Evolutionary conservation across 176 grass and related monocot genomes (phyloP).

Genomic region (Paspalum vaginatum): DNA sequence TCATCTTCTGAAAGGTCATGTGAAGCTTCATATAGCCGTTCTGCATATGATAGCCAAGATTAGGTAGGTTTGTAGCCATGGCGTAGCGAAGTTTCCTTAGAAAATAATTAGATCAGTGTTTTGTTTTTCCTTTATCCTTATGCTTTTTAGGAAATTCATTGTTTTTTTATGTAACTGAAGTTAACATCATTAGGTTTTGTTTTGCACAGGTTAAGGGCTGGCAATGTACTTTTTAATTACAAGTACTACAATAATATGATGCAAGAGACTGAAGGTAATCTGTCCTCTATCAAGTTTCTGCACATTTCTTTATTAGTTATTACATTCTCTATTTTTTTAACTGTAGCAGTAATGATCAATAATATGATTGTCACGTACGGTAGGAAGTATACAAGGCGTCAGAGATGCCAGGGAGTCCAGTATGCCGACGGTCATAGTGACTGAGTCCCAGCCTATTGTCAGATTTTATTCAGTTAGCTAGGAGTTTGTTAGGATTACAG

Average conservation of each 20-base stretch:
- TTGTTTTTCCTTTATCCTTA: conserved; percentile 20
- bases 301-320: conserved; percentile 7
- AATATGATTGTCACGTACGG: neutral
- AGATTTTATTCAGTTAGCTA: too few relatives aligned
- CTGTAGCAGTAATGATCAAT: conserved; percentile 12
- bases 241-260: conserved; percentile 94
- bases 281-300: conserved; percentile 10
- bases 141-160: conserved; percentile 27
- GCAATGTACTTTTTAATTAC: conserved; percentile 98
- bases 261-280: conserved; percentile 89
- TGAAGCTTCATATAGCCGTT: neutral
- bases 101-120: neutral
- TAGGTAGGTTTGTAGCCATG: neutral
- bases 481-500: too few relatives aligned
- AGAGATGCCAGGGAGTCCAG: too few relatives aligned
- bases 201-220: conserved; percentile 80
- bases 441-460: too few relatives aligned
- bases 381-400: too few relatives aligned
- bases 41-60: conserved; percentile 9
- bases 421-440: too few relatives aligned
- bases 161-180: conserved; percentile 17
- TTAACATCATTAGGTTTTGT: conserved; percentile 12
- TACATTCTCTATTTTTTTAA: conserved; percentile 13
- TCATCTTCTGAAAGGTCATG: neutral
- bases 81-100: neutral